These are phyloP conservation scores for Aspergillus tubingensis DNA, from an alignment of 2,329 filamentous ascomycete genomes.

Conservation along the genomic window DNA sequence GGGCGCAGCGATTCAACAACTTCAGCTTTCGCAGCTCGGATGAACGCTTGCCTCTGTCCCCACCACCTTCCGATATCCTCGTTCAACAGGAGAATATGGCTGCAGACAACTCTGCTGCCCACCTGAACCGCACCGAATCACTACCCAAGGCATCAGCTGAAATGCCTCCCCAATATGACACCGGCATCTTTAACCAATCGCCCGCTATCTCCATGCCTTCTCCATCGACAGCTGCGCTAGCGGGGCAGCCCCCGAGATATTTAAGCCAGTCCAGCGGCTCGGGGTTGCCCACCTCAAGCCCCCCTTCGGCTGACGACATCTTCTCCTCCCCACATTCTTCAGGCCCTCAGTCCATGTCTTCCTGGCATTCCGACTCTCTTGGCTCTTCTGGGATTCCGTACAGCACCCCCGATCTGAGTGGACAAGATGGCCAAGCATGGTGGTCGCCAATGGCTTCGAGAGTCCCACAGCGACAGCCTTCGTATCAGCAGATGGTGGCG, in stretches of 20 bases:
- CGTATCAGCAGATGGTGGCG: slow-evolving; percentile 38
- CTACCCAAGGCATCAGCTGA: slow-evolving; percentile 29
- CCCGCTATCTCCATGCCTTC: slow-evolving; percentile 39
- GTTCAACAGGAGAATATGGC: slow-evolving; percentile 42
- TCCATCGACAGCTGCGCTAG: slow-evolving; percentile 30
- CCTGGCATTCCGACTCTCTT: slow-evolving; percentile 46
- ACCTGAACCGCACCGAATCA: slow-evolving; percentile 42
- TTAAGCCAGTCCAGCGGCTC: slow-evolving; percentile 33
- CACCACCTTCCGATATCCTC: slow-evolving; percentile 48
- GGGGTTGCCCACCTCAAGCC: slow-evolving; percentile 34
- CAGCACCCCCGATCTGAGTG: slow-evolving; percentile 39
- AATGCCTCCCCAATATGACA: slow-evolving; percentile 36
- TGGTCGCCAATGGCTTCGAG: slow-evolving; percentile 43
- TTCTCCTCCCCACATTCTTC: slow-evolving; percentile 43
- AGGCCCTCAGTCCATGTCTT: slow-evolving; percentile 40
- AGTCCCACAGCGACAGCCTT: slow-evolving; percentile 37
- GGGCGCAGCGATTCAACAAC: slow-evolving; percentile 57
- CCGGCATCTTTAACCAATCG: slow-evolving; percentile 36
- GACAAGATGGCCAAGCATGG: slow-evolving; percentile 41
- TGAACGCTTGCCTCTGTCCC: slow-evolving; percentile 46
- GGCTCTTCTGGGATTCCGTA: slow-evolving; percentile 40
- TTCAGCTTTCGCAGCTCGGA: slow-evolving; percentile 53
- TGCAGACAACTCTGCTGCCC: slow-evolving; percentile 30
- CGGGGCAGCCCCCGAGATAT: slow-evolving; percentile 37
- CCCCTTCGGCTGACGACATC: slow-evolving; percentile 41